phyloP scores from a whole-genome alignment of 2,329 filamentous ascomycete species.

The Fusarium nodosum region DNA sequence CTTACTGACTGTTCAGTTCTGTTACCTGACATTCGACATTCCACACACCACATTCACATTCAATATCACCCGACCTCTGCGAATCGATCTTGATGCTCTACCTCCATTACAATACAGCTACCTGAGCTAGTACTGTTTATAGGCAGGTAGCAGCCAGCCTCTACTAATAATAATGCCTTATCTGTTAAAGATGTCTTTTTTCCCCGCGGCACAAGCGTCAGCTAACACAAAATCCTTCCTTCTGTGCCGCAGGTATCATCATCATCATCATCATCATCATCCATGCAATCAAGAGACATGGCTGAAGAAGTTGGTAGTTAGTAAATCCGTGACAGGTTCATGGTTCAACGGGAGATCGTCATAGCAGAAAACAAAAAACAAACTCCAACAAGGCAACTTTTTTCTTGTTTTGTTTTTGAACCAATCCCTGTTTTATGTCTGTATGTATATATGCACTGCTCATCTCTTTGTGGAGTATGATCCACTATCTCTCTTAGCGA shows the following conservation, averaged over 20 bases:
- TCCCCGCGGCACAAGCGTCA: constrained; percentile 12
- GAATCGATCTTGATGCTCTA: constrained; percentile 33
- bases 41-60: too few relatives aligned
- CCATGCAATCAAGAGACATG: neutral
- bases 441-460: neutral
- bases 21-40: too few relatives aligned
- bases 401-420: too few relatives aligned
- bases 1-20: too few relatives aligned
- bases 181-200: neutral
- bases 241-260: neutral
- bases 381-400: too few relatives aligned
- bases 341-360: constrained; percentile 3
- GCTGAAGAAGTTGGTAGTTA: too few relatives aligned
- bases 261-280: neutral
- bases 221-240: neutral
- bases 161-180: too few relatives aligned
- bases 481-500: neutral
- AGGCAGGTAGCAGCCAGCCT: too few relatives aligned
- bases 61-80: neutral
- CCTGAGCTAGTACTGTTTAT: too few relatives aligned
- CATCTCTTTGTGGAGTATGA: neutral
- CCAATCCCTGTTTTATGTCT: neutral
- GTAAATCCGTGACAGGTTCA: neutral
- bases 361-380: neutral
- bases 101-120: constrained; percentile 18